phyloP scores from a whole-genome alignment of 2,329 filamentous ascomycete genomes.

The Clarireedia homoeocarpa region DNA sequence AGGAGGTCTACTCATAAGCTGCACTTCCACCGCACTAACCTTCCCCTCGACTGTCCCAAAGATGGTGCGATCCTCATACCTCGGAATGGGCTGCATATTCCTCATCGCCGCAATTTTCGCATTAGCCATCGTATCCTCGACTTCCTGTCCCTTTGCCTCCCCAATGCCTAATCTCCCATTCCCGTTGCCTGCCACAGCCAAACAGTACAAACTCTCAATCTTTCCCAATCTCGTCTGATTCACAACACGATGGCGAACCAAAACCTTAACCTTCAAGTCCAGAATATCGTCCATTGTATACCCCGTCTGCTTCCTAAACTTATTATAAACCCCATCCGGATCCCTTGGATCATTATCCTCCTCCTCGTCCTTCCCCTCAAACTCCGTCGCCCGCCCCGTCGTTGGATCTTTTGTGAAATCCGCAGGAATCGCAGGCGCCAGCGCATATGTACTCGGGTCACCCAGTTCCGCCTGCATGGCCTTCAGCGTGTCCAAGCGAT shows the following conservation, averaged over 20 bases:
- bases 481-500: slow-evolving; percentile 17
- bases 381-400: slow-evolving; percentile 1
- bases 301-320: slow-evolving; percentile 42
- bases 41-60: slow-evolving; percentile 79
- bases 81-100: slow-evolving; percentile 85
- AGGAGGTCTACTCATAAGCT: slow-evolving; percentile 75
- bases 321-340: slow-evolving; percentile 28
- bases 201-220: slow-evolving; percentile 65
- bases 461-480: slow-evolving; percentile 20
- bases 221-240: slow-evolving; percentile 98
- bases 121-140: slow-evolving; percentile 58
- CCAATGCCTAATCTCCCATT: slow-evolving; percentile 83
- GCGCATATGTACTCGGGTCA: slow-evolving; percentile 8
- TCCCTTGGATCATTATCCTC: slow-evolving; percentile 25
- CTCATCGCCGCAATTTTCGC: slow-evolving; percentile 74
- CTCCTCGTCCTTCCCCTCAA: slow-evolving; percentile 11
- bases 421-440: slow-evolving; percentile 23
- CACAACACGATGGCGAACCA: slow-evolving; percentile 67
- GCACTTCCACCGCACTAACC: slow-evolving; percentile 78
- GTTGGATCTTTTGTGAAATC: slow-evolving; percentile 13
- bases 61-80: slow-evolving; percentile 89
- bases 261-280: slow-evolving; percentile 56
- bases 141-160: slow-evolving; percentile 79
- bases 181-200: slow-evolving; percentile 80
- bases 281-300: slow-evolving; percentile 45